These are phyloP conservation scores for Melastoma malabathricum DNA, from an alignment of 345 rosid genomes.

Conservation along the genomic window DNA sequence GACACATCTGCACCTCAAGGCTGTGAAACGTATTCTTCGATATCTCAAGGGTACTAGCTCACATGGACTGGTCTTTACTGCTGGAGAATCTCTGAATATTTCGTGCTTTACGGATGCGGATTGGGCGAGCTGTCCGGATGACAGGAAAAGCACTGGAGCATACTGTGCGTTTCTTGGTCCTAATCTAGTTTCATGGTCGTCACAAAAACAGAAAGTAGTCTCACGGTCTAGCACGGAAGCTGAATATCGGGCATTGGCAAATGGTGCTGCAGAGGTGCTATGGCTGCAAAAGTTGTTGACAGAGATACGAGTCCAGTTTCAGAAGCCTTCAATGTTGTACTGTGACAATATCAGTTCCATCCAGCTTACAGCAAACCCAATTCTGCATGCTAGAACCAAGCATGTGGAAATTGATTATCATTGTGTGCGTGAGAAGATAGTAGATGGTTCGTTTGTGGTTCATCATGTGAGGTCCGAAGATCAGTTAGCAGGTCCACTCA, in stretches of 20 bases:
- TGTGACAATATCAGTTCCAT: too few relatives aligned
- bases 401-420: slow-evolving; percentile 2
- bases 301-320: too few relatives aligned
- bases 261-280: background rate
- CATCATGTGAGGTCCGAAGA: too few relatives aligned
- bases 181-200: background rate
- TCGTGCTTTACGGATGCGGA: background rate
- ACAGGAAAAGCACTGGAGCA: background rate
- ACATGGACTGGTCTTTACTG: background rate
- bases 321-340: too few relatives aligned
- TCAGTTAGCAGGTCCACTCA: too few relatives aligned
- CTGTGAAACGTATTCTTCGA: background rate
- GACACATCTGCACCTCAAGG: background rate
- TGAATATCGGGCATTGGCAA: background rate
- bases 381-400: background rate
- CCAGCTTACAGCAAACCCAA: too few relatives aligned
- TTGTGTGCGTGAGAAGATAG: background rate
- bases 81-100: background rate
- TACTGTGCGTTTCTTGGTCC: background rate
- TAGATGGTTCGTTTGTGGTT: too few relatives aligned
- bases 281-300: background rate
- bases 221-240: background rate
- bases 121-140: background rate
- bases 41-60: background rate
- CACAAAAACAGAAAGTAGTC: background rate